Percentiles rank a stretch among this genome's conserved stretches.
Evolutionary conservation across 306 rosid species (phyloP).

Genomic region (Corylus heterophylla): DNA sequence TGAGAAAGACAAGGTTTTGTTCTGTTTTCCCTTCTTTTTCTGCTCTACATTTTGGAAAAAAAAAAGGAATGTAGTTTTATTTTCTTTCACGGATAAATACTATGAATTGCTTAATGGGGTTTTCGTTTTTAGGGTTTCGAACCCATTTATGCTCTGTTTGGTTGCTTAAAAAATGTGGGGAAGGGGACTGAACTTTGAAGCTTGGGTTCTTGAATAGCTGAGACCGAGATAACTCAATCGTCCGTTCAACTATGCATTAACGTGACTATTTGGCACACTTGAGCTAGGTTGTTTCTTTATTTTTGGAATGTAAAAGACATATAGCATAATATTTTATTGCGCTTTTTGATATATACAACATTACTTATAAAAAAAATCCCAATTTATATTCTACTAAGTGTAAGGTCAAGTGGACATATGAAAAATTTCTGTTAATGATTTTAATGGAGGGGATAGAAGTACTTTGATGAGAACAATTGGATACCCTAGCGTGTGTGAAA

Average conservation of each 20-base stretch:
- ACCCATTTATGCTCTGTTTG: not conserved
- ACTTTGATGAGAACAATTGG: not conserved
- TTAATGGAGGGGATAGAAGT: not conserved
- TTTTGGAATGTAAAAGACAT: not conserved
- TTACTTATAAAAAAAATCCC: no score
- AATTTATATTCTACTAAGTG: not conserved
- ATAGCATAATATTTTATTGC: not conserved
- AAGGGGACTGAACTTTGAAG: not conserved
- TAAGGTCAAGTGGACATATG: not conserved
- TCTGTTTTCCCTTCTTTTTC: constrained; percentile 2
- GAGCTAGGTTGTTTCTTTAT: not conserved
- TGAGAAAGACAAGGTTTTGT: constrained; percentile 80
- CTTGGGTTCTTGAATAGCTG: not conserved
- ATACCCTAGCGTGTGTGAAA: not conserved
- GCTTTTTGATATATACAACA: no score
- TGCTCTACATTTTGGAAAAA: not conserved
- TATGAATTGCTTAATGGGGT: not conserved
- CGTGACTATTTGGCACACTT: not conserved
- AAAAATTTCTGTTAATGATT: not conserved
- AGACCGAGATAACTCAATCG: not conserved
- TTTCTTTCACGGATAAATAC: not conserved
- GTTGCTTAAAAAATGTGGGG: not conserved
- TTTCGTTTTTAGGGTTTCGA: not conserved
- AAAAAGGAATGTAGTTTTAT: not conserved
- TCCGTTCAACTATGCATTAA: not conserved